Percentiles rank a stretch among this genome's conserved stretches.
Evolutionary conservation across 495 filamentous ascomycete species (phyloP).

Genomic region (Daldinia childiae): DNA sequence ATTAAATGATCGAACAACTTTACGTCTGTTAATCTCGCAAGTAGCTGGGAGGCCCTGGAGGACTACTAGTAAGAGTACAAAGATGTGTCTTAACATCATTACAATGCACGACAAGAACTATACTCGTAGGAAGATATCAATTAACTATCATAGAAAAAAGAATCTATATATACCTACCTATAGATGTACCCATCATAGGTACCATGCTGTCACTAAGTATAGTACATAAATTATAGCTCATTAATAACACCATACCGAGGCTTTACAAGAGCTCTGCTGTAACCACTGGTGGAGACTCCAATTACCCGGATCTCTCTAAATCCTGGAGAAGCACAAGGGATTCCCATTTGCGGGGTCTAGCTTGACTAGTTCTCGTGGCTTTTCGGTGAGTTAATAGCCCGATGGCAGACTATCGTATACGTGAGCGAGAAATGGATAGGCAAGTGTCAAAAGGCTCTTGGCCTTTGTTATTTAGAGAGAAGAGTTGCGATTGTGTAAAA

Average conservation of each 20-base stretch:
- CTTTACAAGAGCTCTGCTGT: constrained; percentile 18
- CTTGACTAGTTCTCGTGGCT: constrained; percentile 10
- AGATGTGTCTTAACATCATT: constrained; percentile 13
- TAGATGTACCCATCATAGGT: neutral
- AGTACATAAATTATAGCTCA: constrained; percentile 10
- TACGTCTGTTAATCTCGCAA: constrained; percentile 44
- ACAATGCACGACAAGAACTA: neutral
- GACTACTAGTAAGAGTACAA: constrained; percentile 11
- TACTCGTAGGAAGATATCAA: constrained; percentile 3
- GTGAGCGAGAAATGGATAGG: neutral
- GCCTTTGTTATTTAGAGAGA: neutral
- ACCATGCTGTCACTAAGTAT: constrained; percentile 2
- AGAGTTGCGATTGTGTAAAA: neutral
- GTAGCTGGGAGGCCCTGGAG: constrained; percentile 29
- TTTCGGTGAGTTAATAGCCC: constrained; percentile 39
- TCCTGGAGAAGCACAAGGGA: constrained; percentile 33
- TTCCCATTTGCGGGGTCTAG: constrained; percentile 31
- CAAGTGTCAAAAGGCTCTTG: neutral
- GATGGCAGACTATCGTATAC: constrained; percentile 10
- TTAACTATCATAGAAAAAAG: constrained; percentile 9
- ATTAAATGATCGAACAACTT: constrained; percentile 55
- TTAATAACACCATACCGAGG: constrained; percentile 19
- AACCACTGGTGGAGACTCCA: constrained; percentile 36
- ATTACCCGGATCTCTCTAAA: constrained; percentile 35
- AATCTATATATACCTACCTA: constrained; percentile 6